Conservation (phyloP, 2,329 filamentous ascomycete genomes). For the Penicillium concentricum region DNA sequence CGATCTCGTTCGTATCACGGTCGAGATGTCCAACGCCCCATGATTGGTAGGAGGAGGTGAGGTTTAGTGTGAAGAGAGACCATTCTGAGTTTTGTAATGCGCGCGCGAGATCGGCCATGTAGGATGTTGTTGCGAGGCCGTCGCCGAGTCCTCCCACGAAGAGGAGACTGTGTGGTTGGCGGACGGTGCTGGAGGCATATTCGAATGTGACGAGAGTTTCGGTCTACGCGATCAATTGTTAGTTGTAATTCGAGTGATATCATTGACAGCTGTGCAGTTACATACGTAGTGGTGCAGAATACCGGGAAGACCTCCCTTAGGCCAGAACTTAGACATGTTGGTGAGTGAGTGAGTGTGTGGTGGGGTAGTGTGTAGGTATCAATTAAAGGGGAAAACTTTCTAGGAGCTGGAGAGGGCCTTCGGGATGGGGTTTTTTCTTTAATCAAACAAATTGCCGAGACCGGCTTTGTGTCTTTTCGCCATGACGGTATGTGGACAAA, state of each 20-base stretch:
- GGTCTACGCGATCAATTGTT: slow-evolving; percentile 21
- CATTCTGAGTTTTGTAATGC: slow-evolving; percentile 51
- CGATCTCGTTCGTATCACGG: slow-evolving; percentile 56
- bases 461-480: slow-evolving; percentile 7
- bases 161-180: slow-evolving; percentile 51
- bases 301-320: slow-evolving; percentile 36
- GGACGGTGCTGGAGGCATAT: slow-evolving; percentile 29
- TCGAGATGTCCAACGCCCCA: slow-evolving; percentile 56
- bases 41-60: slow-evolving; percentile 53
- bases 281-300: slow-evolving; percentile 40
- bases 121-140: slow-evolving; percentile 55
- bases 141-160: slow-evolving; percentile 61
- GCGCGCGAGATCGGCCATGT: slow-evolving; percentile 51
- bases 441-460: slow-evolving; percentile 16
- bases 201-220: slow-evolving; percentile 44
- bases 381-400: neutral
- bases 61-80: slow-evolving; percentile 53
- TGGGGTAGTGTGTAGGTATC: neutral
- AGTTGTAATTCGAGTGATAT: neutral
- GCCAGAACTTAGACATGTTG: slow-evolving; percentile 39
- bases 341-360: neutral
- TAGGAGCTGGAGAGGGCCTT: neutral
- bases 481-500: slow-evolving; percentile 2
- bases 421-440: neutral
- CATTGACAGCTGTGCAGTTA: neutral